These are phyloP conservation scores for Cercospora janseana DNA, from an alignment of 2,329 filamentous ascomycete species.

Conservation along the genomic window DNA sequence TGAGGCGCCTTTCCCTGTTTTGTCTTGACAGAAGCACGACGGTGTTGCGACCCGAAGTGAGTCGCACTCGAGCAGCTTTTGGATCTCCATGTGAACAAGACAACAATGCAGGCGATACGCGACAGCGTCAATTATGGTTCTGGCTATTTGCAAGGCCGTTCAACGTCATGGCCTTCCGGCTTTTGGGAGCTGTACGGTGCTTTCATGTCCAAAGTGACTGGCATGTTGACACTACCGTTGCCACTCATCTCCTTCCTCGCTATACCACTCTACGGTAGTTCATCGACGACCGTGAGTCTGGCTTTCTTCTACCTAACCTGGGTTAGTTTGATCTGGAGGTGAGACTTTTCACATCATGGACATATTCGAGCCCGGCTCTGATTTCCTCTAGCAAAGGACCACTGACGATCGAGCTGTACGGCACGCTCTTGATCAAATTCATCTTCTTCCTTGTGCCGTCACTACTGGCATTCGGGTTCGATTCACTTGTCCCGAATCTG, in stretches of 20 bases:
- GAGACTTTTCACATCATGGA: neutral
- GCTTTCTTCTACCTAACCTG: slow-evolving; percentile 90
- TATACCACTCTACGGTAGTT: slow-evolving; percentile 70
- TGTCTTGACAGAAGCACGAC: neutral
- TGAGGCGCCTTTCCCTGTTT: no score
- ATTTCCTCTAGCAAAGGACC: slow-evolving; percentile 60
- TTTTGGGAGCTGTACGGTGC: slow-evolving; percentile 28
- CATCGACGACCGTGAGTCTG: slow-evolving; percentile 76
- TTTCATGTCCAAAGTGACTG: slow-evolving; percentile 31
- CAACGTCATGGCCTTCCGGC: slow-evolving; percentile 26
- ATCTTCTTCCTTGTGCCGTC: slow-evolving; percentile 73
- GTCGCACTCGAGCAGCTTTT: no score
- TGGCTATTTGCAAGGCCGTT: slow-evolving; percentile 37
- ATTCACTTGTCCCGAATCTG: slow-evolving; percentile 67
- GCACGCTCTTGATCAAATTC: slow-evolving; percentile 64
- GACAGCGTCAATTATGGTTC: slow-evolving; percentile 30
- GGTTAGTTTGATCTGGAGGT: slow-evolving; percentile 69
- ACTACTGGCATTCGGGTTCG: slow-evolving; percentile 69
- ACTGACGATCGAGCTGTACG: slow-evolving; percentile 71
- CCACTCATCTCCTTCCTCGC: slow-evolving; percentile 62
- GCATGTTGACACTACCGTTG: slow-evolving; percentile 37
- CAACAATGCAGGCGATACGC: slow-evolving; percentile 26
- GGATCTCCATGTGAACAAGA: neutral
- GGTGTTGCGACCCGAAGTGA: no score
- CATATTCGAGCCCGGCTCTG: slow-evolving; percentile 3